These are phyloP conservation scores for Catharanthus roseus DNA, from an alignment of 257 asterid genomes.

Conservation along the genomic window DNA sequence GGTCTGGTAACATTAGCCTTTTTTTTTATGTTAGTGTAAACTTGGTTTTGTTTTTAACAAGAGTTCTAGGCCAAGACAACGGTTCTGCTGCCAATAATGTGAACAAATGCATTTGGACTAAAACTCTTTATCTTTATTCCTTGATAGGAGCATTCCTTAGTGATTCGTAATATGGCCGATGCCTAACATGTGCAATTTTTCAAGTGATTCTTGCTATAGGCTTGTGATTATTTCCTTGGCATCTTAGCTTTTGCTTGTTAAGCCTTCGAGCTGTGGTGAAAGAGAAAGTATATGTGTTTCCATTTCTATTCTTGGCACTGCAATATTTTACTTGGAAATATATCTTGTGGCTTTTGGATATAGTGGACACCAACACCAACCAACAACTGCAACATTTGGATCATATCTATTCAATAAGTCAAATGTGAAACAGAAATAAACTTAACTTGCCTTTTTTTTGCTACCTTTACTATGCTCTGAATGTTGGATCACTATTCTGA, in stretches of 20 bases:
- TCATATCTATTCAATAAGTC: slow-evolving; percentile 60
- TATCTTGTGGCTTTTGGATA: slow-evolving; percentile 73
- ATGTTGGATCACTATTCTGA: slow-evolving; percentile 57
- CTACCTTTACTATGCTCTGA: slow-evolving; percentile 69
- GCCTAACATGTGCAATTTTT: slow-evolving; percentile 58
- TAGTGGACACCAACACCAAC: slow-evolving; percentile 88
- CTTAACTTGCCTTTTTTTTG: slow-evolving; percentile 46
- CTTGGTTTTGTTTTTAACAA: slow-evolving; percentile 63
- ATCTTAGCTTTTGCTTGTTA: slow-evolving; percentile 49
- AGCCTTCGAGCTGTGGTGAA: slow-evolving; percentile 64
- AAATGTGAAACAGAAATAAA: slow-evolving; percentile 22
- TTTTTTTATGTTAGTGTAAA: slow-evolving; percentile 81
- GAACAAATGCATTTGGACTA: slow-evolving; percentile 83
- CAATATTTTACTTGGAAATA: slow-evolving; percentile 51
- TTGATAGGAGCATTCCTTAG: slow-evolving; percentile 78
- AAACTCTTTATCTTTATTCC: slow-evolving; percentile 73
- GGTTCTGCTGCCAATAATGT: slow-evolving; percentile 77
- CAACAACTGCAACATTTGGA: slow-evolving; percentile 76
- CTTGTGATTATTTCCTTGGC: slow-evolving; percentile 46
- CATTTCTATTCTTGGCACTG: slow-evolving; percentile 16
- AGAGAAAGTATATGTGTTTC: slow-evolving; percentile 28
- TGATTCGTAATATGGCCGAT: slow-evolving; percentile 85
- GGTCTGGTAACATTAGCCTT: slow-evolving; percentile 77
- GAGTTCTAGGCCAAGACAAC: slow-evolving; percentile 65
- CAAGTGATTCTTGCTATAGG: slow-evolving; percentile 56